These are phyloP conservation scores for Amoeboaphelidium protococcarum DNA, from an alignment of 371 early-diverging fungal genomes.

Conservation along the genomic window DNA sequence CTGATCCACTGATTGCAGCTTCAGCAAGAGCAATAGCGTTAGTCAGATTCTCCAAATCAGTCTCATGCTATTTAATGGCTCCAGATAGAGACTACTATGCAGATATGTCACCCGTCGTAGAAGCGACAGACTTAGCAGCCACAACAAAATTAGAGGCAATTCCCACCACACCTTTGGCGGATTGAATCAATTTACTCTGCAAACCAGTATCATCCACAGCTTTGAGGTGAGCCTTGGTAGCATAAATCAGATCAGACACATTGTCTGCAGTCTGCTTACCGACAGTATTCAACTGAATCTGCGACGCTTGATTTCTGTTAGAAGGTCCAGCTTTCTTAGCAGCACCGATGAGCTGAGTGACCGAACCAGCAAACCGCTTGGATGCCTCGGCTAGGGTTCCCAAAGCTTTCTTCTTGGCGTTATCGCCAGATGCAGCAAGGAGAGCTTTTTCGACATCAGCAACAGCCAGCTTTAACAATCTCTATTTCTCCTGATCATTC, in stretches of 20 bases:
- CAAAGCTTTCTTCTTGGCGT: conserved; percentile 10
- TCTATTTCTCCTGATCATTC: conserved; percentile 6
- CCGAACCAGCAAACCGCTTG: conserved; percentile 9
- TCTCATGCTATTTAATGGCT: conserved; percentile 8
- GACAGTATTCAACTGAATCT: conserved; percentile 14
- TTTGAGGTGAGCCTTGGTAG: conserved; percentile 5
- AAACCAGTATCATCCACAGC: conserved; percentile 11
- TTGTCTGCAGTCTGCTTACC: conserved; percentile 9
- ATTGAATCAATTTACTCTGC: conserved; percentile 12
- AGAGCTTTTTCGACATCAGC: neutral
- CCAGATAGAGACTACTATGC: conserved; percentile 9
- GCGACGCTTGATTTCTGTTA: conserved; percentile 18
- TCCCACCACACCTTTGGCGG: conserved; percentile 13
- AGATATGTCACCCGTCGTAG: conserved; percentile 12
- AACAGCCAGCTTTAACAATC: conserved; percentile 6
- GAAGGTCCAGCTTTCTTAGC: conserved; percentile 11
- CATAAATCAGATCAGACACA: conserved; percentile 6
- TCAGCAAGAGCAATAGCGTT: conserved; percentile 8
- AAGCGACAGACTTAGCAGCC: conserved; percentile 11
- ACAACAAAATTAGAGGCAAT: conserved; percentile 8
- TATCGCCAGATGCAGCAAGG: conserved; percentile 7
- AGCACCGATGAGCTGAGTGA: conserved; percentile 14
- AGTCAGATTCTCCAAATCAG: conserved; percentile 11
- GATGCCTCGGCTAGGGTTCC: conserved; percentile 10
- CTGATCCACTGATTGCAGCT: conserved; percentile 8